A percentile compares a stretch with the other conserved stretches of the same genome.
Evolutionary conservation across 768 basidiomycete species (phyloP).

Genomic region (Kwoniella europaea): DNA sequence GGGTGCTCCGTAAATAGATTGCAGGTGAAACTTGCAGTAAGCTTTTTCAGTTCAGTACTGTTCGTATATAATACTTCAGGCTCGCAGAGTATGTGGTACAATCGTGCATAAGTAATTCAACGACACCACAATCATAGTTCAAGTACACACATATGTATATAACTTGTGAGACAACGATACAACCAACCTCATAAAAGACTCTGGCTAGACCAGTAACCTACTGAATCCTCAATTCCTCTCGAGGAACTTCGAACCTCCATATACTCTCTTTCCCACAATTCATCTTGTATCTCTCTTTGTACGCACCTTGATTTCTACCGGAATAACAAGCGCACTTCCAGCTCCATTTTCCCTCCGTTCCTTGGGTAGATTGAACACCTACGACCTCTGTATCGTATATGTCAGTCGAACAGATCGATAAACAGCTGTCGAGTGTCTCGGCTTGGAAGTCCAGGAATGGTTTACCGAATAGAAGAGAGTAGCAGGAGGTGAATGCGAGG

Average conservation of each 20-base stretch:
- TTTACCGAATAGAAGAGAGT: background rate
- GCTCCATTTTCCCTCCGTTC: background rate
- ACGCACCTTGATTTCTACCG: slow-evolving; percentile 7
- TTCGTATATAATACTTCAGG: too few relatives aligned
- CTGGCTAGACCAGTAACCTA: too few relatives aligned
- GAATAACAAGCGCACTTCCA: slow-evolving; percentile 18
- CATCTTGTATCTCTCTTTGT: background rate
- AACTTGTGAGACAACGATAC: too few relatives aligned
- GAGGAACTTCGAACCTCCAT: slow-evolving; percentile 10
- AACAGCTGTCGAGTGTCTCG: background rate
- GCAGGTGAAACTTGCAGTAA: too few relatives aligned
- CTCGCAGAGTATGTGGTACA: too few relatives aligned
- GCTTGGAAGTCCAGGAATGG: background rate
- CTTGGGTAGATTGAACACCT: background rate
- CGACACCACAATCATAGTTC: too few relatives aligned
- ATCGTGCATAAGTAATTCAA: too few relatives aligned
- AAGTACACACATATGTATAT: too few relatives aligned
- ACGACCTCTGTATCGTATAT: slow-evolving; percentile 18
- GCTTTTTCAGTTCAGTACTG: too few relatives aligned
- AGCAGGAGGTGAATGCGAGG: background rate
- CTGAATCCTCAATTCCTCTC: background rate
- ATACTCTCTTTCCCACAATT: slow-evolving; percentile 6
- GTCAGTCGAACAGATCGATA: slow-evolving; percentile 7
- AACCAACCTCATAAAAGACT: too few relatives aligned
- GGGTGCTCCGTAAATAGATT: too few relatives aligned